phyloP scores from a whole-genome alignment of 768 basidiomycete species.

The Mrakia gelida region DNA sequence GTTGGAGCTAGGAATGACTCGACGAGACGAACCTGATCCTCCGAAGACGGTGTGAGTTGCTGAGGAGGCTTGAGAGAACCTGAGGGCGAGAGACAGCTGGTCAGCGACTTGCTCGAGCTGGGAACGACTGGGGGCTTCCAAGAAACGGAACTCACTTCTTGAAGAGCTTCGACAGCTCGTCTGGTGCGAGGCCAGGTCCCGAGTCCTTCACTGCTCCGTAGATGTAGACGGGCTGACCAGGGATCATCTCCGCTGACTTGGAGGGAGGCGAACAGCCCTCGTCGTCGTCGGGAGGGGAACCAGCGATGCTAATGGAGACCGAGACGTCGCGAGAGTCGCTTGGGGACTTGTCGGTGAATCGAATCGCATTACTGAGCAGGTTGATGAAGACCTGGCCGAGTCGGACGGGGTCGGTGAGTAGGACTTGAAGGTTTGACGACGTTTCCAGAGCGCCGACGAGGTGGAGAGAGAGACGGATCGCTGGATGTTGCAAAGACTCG shows the following conservation, averaged over 20 bases:
- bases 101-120: no score
- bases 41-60: slow-evolving; percentile 42
- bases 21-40: no score
- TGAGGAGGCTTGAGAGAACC: slow-evolving; percentile 45
- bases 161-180: slow-evolving; percentile 47
- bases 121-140: no score
- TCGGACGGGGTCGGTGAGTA: slow-evolving; percentile 37
- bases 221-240: slow-evolving; percentile 8
- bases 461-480: not conserved
- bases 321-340: slow-evolving; percentile 39
- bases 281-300: slow-evolving; percentile 40
- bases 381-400: slow-evolving; percentile 45
- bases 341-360: slow-evolving; percentile 43
- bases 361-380: slow-evolving; percentile 38
- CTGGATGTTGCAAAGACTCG: no score
- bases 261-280: slow-evolving; percentile 40
- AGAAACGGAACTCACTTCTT: slow-evolving; percentile 34
- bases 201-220: slow-evolving; percentile 28
- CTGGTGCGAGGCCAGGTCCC: slow-evolving; percentile 44
- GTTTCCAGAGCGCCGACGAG: not conserved
- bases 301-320: slow-evolving; percentile 42
- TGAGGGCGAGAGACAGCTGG: not conserved
- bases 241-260: not conserved
- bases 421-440: not conserved
- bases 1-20: no score